Conservation (phyloP, 2,329 filamentous ascomycete species). For the Hortaea sp. region DNA sequence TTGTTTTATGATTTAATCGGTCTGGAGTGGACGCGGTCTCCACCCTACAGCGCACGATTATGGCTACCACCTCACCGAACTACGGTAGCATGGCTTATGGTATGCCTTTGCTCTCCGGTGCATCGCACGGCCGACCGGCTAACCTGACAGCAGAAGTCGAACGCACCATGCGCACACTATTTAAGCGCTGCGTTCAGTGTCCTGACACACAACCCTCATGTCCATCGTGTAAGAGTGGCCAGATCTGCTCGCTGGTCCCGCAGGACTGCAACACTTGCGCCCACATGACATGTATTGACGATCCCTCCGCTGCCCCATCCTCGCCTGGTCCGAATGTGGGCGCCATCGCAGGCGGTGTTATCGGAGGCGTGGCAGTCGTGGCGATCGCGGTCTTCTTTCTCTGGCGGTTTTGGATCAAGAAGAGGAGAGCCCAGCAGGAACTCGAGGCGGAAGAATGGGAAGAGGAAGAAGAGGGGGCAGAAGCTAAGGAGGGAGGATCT, state of each 20-base stretch:
- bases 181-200: slow-evolving; percentile 53
- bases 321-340: slow-evolving; percentile 55
- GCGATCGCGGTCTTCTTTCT: slow-evolving; percentile 68
- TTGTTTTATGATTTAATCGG: not conserved
- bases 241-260: slow-evolving; percentile 51
- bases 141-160: slow-evolving; percentile 12
- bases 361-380: slow-evolving; percentile 71
- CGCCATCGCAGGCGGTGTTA: slow-evolving; percentile 82
- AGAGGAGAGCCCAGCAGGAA: slow-evolving; percentile 56
- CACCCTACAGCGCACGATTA: not conserved
- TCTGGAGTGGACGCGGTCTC: not conserved
- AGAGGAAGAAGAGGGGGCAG: slow-evolving; percentile 40
- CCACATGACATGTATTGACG: slow-evolving; percentile 44
- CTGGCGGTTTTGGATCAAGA: slow-evolving; percentile 81
- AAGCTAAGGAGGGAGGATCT: slow-evolving; percentile 37
- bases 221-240: slow-evolving; percentile 44
- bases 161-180: slow-evolving; percentile 29
- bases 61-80: not conserved
- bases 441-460: slow-evolving; percentile 47
- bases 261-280: slow-evolving; percentile 53
- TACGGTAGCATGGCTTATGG: slow-evolving; percentile 3
- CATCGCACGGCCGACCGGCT: not conserved
- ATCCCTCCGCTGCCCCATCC: slow-evolving; percentile 27
- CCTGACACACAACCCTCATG: slow-evolving; percentile 43
- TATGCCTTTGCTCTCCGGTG: not conserved